Base-by-base conservation (phyloP, 768 basidiomycete genomes). In the Exidia glandulosa region DNA sequence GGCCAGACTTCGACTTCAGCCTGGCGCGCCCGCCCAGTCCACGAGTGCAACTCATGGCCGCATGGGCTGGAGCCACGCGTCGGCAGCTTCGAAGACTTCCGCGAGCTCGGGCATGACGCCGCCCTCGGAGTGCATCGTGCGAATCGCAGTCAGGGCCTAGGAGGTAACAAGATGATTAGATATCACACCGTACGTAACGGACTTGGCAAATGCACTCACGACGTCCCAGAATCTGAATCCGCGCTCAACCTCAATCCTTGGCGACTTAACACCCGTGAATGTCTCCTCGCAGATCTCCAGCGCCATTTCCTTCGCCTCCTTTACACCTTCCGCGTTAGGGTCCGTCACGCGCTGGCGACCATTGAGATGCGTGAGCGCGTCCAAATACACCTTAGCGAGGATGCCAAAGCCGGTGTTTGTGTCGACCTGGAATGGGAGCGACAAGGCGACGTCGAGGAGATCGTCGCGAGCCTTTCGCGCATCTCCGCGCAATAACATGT, bases 141-240 rank as follows among this genome's bases (percentile, higher is more conserved):
- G 79, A 81, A 97, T 90, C 72, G 92, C 92, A 60, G 83, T 81
- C 73, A 96, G 81, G 68, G 89, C 83, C 88, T 90, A 58, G 48
- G 62, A 14, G 23, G 50, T 13, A 33, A 47, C 29, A 58, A 54
- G 30, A 54, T 27, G 25, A 1, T 27, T 31, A 14, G 50, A 45
- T 45, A 45, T 45, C 41, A 45, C 9, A 62, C 57, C 34, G 52
- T 41, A 50, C 57, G 61, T 32, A 32, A 61, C 45, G 33, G 37
- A 48, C 60, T 36, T n/a, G n/a, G n/a, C n/a, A n/a, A 32, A 31
- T 29, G 54, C 13, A 83, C 93, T 75, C 69, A 96, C 94, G 73
- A 94, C 81, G 71, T 97, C 93, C 95, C 95, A 99, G 79, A 98
- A 99, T 68, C 95, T 79, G 79, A 99, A 97, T 5, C 95, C 95